phyloP scores from a whole-genome alignment of 495 filamentous ascomycete species.

The Bathelium albidoporum region DNA sequence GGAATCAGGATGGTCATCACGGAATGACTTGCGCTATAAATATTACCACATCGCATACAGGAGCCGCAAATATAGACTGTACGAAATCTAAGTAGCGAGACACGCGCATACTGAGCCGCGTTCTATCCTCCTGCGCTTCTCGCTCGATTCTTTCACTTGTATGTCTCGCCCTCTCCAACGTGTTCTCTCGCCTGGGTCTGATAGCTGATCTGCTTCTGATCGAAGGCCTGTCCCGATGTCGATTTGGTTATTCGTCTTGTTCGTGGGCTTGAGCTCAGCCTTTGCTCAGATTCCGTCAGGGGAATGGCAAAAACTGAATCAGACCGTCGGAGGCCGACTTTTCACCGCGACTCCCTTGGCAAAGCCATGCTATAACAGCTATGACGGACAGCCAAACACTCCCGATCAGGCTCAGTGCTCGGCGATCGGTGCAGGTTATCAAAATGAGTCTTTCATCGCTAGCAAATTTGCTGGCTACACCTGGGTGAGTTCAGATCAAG shows the following conservation, averaged over 20 bases:
- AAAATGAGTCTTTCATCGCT: slow-evolving; percentile 7
- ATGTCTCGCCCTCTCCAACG: background rate
- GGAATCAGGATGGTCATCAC: no score
- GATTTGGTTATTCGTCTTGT: background rate
- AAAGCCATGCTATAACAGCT: slow-evolving; percentile 7
- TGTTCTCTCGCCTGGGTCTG: background rate
- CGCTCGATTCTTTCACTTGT: no score
- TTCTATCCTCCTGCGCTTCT: no score
- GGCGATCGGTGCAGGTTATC: slow-evolving; percentile 4
- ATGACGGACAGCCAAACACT: background rate
- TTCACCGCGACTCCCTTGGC: background rate
- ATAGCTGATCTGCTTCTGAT: background rate
- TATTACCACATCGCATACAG: no score
- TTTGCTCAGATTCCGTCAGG: background rate
- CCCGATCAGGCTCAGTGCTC: slow-evolving; percentile 5
- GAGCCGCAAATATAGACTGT: no score
- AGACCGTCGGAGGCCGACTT: slow-evolving; percentile 6
- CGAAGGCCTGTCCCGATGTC: background rate
- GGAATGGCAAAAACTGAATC: slow-evolving; percentile 5
- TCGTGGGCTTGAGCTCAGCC: background rate
- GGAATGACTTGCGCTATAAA: no score
- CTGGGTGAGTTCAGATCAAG: background rate
- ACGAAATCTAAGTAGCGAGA: background rate
- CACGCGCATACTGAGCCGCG: no score
- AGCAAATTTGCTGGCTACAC: slow-evolving; percentile 5